phyloP scores from a whole-genome alignment of 352 stramenopile species.

The Detonula confervacea region DNA sequence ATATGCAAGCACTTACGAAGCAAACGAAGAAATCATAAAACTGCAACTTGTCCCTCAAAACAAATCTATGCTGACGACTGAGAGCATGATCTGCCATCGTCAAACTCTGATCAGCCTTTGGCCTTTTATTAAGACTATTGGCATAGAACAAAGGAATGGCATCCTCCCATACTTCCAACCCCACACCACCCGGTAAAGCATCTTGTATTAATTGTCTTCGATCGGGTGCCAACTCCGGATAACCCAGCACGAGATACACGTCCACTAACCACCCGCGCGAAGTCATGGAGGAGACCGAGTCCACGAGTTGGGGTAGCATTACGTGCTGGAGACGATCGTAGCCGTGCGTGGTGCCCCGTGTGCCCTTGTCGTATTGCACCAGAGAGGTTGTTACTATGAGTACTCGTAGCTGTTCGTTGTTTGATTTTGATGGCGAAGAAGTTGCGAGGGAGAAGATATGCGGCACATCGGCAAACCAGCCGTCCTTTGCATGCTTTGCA shows the following conservation, averaged over 20 bases:
- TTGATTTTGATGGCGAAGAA: background rate
- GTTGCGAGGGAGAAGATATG: constrained; percentile 19
- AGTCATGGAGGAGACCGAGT: constrained; percentile 62
- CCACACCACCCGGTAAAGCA: constrained; percentile 55
- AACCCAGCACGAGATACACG: constrained; percentile 68
- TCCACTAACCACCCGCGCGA: constrained; percentile 54
- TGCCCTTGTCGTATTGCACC: constrained; percentile 66
- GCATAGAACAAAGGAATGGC: constrained; percentile 62
- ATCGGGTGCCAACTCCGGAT: constrained; percentile 17
- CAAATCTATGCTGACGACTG: constrained; percentile 48
- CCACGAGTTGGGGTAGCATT: constrained; percentile 57
- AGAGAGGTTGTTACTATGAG: constrained; percentile 74
- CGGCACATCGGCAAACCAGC: constrained; percentile 24
- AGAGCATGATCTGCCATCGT: constrained; percentile 30
- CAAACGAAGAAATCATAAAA: constrained; percentile 46
- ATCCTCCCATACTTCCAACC: constrained; percentile 76
- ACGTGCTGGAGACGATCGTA: constrained; percentile 70
- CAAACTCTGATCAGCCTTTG: constrained; percentile 25
- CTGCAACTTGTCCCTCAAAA: constrained; percentile 45
- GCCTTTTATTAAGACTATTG: constrained; percentile 39
- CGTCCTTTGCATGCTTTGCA: background rate
- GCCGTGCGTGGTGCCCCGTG: constrained; percentile 42
- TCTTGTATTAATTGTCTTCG: constrained; percentile 56
- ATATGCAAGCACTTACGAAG: constrained; percentile 30
- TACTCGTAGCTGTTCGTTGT: constrained; percentile 24